Conservation (phyloP, 2,329 filamentous ascomycete species). For the Fusarium burgessii region DNA sequence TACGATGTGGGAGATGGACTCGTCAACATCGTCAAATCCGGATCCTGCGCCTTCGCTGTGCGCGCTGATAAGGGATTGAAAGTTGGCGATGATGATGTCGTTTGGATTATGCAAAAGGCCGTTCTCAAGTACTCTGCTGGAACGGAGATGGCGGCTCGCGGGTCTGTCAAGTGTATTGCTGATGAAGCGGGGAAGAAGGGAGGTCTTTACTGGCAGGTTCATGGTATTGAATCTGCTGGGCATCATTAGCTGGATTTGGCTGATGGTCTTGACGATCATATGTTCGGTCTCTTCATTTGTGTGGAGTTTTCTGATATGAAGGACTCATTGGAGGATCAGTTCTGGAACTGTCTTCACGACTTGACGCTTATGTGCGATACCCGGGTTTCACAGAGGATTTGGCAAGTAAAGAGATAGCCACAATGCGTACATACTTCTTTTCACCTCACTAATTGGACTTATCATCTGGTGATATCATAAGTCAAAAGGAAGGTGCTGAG, state of each 20-base stretch:
- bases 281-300: background rate
- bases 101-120: slow-evolving; percentile 31
- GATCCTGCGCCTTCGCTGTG: slow-evolving; percentile 46
- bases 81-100: slow-evolving; percentile 33
- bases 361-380: slow-evolving; percentile 33
- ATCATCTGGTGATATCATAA: background rate
- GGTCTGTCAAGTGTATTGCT: slow-evolving; percentile 24
- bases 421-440: slow-evolving; percentile 10
- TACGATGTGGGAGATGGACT: slow-evolving; percentile 26
- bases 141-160: slow-evolving; percentile 28
- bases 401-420: slow-evolving; percentile 14
- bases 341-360: slow-evolving; percentile 28
- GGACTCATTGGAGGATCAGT: slow-evolving; percentile 1
- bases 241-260: background rate
- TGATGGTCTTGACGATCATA: slow-evolving; percentile 18
- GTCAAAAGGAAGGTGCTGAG: background rate
- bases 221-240: slow-evolving; percentile 11
- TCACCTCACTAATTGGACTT: background rate
- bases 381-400: slow-evolving; percentile 16
- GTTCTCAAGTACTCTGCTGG: slow-evolving; percentile 35
- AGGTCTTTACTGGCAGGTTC: slow-evolving; percentile 36
- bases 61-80: slow-evolving; percentile 34
- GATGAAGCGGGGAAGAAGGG: slow-evolving; percentile 18
- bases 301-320: background rate
- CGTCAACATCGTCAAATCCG: slow-evolving; percentile 43